Evolutionary conservation across 192 early-diverging fungal species (phyloP).

Genomic region (Rhizoclosmatium globosum): DNA sequence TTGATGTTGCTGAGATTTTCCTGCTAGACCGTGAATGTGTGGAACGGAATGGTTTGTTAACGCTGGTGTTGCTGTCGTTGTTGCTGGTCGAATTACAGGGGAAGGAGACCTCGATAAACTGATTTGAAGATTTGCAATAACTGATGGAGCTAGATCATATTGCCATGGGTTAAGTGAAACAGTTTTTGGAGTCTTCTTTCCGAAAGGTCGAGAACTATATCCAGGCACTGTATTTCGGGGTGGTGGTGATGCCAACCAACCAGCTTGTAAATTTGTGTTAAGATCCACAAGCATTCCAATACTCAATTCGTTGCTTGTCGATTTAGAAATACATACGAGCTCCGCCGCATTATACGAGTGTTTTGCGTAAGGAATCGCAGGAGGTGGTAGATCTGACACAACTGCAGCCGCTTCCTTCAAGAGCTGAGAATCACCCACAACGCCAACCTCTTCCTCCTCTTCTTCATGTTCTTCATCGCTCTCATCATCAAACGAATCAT

Average conservation of each 20-base stretch:
- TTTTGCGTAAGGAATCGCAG: background rate
- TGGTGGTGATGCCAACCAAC: background rate
- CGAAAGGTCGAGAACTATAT: background rate
- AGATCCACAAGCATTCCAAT: background rate
- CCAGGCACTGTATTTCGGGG: background rate
- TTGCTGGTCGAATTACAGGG: background rate
- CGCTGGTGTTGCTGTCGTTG: background rate
- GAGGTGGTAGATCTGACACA: too few relatives aligned
- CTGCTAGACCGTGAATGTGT: background rate
- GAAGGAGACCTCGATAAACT: background rate
- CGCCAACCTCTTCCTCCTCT: too few relatives aligned
- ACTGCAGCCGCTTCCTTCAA: too few relatives aligned
- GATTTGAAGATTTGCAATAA: conserved; percentile 13
- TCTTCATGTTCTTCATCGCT: too few relatives aligned
- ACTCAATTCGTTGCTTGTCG: background rate
- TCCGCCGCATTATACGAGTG: background rate
- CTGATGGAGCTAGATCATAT: conserved; percentile 22
- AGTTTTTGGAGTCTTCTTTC: background rate
- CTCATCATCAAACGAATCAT: too few relatives aligned
- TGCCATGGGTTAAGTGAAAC: background rate
- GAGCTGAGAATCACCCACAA: too few relatives aligned
- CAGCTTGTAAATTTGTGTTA: background rate
- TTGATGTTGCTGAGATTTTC: background rate
- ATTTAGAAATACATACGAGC: background rate
- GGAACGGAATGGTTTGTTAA: background rate